Evolutionary conservation across 2,329 filamentous ascomycete species (phyloP), one percentile per base, ranked within the genome.

Genomic region (Aureobasidium leucospermi): DNA sequence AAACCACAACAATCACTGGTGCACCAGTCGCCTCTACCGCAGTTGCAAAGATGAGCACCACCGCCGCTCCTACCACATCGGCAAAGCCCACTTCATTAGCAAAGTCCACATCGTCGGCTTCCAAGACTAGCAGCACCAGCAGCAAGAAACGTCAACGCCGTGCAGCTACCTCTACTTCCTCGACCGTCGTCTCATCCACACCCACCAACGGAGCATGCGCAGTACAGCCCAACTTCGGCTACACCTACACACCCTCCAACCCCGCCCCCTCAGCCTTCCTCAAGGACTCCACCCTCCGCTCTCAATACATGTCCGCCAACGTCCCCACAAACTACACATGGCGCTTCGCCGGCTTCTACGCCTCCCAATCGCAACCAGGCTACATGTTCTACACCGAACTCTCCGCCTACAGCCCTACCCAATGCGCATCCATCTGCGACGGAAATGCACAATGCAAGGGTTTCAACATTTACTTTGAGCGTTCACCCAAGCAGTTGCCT

Each of bases 401-500:
- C 6, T 46, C 65, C 31, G 58, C 62, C 1, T 73, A 73, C 66
- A 65, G 70, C 51, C 65, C 66, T 36, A 53, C 62, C 34, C 57
- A 59, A 29, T 74, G 71, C 59, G 67, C 69, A n/a, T 59, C 62
- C 19, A 60, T 64, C 49, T 73, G 71, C 61, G 66, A 74, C 61
- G 62, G 60, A 48, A 67, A 65, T 34, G 46, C 65, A 16, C 63
- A 67, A n/a, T 72, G 70, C 67, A 70, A 65, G 23, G 63, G 66
- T 42, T 71, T 71, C 68, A 70, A 72, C 66, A 69, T 72, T 59
- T 71, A 68, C 65, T 63, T 67, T 45, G 70, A 72, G 63, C 68
- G 70, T 32, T 66, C 67, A 32, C 70, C 70, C 28, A 65, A 64
- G 29, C 58, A 70, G 51, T 66, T 67, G 59, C 70, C 70, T 58